Base-by-base conservation (phyloP, 2,329 filamentous ascomycete genomes). In the Phialophora tarda region DNA sequence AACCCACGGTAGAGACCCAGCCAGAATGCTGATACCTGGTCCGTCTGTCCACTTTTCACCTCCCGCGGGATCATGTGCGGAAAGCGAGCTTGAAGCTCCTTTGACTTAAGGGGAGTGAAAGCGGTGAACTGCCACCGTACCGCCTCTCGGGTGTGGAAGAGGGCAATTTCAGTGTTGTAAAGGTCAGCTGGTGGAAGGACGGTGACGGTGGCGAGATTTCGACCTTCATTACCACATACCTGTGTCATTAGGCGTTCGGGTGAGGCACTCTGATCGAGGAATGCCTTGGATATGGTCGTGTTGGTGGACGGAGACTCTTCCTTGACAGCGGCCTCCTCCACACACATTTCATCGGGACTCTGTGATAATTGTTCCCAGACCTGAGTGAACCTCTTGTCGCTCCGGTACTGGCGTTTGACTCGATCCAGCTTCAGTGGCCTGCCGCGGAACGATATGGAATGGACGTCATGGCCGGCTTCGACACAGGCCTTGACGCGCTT, bases 1-100 rank as follows among this genome's bases (percentile, higher is more conserved):
- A 59, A 62, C 7, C 67, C 67, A 38, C 64, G 67, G 26, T 66
- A 62, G 28, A 69, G 62, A 8, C 41, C 50, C 12, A 69, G 50
- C 67, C 67, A 69, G 55, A 69, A 69, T 34, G 64, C 67, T 4
- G 67, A 69, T 7, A 59, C 64, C 62, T 69, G 67, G 26, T 69
- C 67, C 14, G 59, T 59, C 26, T 61, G 60, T 24, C 67, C 64
- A 3, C 62, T 28, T 51, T n/a, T 59, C 11, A 69, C 67, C 50
- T 64, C 67, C 12, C 51, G 26, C 6, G 67, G 59, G 23, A 69
- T 56, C 11, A 34, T 48, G 4, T 51, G n/a, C 6, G 67, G 64
- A 53, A 69, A 69, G 10, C 67, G 67, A 30, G n/a, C 17, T 47
- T 54, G 61, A 17, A 69, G 47, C 14, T 69, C 67, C 17, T 57